phyloP scores from a whole-genome alignment of 2,329 filamentous ascomycete species.

The Colletotrichum endophyticum region DNA sequence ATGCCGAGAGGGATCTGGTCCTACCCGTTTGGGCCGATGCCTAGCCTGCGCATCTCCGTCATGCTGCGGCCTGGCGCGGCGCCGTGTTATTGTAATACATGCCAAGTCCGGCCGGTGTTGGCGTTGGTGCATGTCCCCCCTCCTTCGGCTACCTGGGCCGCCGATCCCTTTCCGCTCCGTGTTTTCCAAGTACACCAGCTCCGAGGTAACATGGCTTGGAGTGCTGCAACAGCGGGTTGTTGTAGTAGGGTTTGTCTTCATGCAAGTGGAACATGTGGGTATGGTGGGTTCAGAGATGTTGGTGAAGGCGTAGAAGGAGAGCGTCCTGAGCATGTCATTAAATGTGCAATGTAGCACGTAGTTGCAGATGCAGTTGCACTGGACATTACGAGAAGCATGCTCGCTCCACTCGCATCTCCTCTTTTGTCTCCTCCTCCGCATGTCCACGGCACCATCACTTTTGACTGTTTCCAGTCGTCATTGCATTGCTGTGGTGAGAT shows the following conservation, averaged over 20 bases:
- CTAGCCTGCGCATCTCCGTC: constrained; percentile 5
- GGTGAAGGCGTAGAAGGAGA: background rate
- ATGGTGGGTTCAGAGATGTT: background rate
- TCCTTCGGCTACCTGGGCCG: background rate
- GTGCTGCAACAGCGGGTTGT: background rate
- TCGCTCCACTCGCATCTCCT: background rate
- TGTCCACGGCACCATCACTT: background rate
- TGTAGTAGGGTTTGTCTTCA: background rate
- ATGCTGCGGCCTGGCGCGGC: background rate
- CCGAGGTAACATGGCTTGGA: background rate
- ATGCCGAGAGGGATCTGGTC: background rate
- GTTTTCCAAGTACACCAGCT: background rate
- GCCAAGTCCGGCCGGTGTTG: background rate
- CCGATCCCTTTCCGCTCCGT: background rate
- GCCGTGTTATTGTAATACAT: background rate
- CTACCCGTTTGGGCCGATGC: background rate
- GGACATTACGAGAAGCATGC: background rate
- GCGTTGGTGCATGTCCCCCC: background rate
- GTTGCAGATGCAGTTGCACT: background rate
- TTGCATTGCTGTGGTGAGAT: background rate
- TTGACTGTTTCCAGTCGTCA: background rate
- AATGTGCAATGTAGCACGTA: background rate
- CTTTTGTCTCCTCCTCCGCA: background rate
- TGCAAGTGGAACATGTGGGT: background rate
- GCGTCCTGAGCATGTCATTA: background rate